Conservation (phyloP, 1,139 yeast species). For the Pichia sp. region DNA sequence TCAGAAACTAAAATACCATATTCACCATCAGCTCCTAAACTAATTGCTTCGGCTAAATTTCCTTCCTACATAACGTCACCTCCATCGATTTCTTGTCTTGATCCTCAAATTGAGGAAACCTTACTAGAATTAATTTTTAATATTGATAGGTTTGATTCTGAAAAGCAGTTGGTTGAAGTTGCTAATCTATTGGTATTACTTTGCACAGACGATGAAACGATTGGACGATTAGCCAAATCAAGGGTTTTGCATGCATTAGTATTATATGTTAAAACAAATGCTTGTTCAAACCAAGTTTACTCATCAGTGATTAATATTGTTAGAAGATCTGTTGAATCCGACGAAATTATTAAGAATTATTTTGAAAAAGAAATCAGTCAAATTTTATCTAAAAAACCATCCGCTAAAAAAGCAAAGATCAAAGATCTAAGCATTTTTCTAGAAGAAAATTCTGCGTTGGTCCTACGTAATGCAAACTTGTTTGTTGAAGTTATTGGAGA, state of each 20-base stretch:
- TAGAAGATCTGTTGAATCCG: constrained; percentile 66
- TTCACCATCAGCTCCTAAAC: constrained; percentile 25
- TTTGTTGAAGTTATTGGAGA: constrained; percentile 51
- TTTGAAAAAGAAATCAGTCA: constrained; percentile 45
- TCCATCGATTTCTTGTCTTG: constrained; percentile 31
- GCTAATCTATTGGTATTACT: constrained; percentile 49
- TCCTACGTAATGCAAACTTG: constrained; percentile 51
- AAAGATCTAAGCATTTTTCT: constrained; percentile 47
- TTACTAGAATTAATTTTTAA: constrained; percentile 41
- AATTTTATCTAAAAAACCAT: constrained; percentile 14
- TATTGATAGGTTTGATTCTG: constrained; percentile 36
- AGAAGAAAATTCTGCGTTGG: constrained; percentile 49
- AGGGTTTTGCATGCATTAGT: constrained; percentile 32
- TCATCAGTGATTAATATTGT: constrained; percentile 41
- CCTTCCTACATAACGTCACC: constrained; percentile 15
- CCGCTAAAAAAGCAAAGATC: constrained; percentile 10
- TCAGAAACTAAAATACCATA: constrained; percentile 41
- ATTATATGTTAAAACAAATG: constrained; percentile 24
- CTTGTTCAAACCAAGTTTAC: constrained; percentile 28
- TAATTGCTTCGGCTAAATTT: constrained; percentile 15
- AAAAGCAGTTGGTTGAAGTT: constrained; percentile 44
- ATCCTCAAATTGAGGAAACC: constrained; percentile 28
- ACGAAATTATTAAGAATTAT: constrained; percentile 41
- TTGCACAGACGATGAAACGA: constrained; percentile 39
- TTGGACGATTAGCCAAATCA: constrained; percentile 39